Evolutionary conservation across 2,329 filamentous ascomycete species (phyloP), one percentile per base, ranked within the genome.

Genomic region (Hymenoscyphus albidus): DNA sequence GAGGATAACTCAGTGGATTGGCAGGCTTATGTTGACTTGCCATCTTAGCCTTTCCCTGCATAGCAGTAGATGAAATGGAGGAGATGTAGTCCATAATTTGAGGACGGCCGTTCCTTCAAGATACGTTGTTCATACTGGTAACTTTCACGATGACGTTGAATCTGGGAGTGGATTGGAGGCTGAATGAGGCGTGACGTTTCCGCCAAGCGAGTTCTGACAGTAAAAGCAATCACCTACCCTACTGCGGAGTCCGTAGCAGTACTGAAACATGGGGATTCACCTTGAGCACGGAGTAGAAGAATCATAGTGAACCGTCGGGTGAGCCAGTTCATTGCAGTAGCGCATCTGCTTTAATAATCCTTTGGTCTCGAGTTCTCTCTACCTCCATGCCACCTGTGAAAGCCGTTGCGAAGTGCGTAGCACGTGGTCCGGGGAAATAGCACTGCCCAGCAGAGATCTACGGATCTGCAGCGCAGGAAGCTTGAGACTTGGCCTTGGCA

Each of bases 1-100:
- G 74, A 5, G 74, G 73, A 65, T 73, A 76, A 18, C 69, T 74
- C 16, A 75, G 62, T 16, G 74, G 74, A 65, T 74, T 75, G 13
- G 61, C 55, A 27, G 48, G 35, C 59, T 68, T 69, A 27, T 31
- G 6, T 16, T 64, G 27, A 22, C 42, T 63, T 12, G 56, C 57
- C 58, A 63, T 59, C 31, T 64, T 35, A 39, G 18, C 51, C 58
- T 51, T 61, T 61, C 48, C 44, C 44, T 59, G 59, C 35, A 42
- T 12, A 18, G 58, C 56, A 5, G 58, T 22, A 58, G 44, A 54
- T 32, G 64, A 38, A 12, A 67, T 39, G 14, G 67, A 65, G 44
- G 51, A 61, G 22, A 69, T 44, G 51, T 67, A 67, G 6, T 69
- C 62, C 68, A 70, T 70, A 18, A 22, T 56, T 16, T 55, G 4